A percentile compares a stretch with the other conserved stretches of the same genome.
Evolutionary conservation across 306 rosid species (phyloP).

Genomic region (Citrullus mucosospermus): DNA sequence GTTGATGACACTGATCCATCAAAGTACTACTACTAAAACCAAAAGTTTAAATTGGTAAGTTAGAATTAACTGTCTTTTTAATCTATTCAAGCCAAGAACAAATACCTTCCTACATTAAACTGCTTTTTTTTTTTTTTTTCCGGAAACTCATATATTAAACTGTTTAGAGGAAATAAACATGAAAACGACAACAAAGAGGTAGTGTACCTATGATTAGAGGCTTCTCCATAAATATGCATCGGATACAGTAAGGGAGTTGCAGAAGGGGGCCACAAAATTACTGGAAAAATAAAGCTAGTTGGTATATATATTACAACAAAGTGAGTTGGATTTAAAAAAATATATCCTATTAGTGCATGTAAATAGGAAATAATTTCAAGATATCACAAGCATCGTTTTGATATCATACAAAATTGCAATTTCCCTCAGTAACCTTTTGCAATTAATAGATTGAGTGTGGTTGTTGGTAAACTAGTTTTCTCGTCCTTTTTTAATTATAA

Average conservation of each 20-base stretch:
- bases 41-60: background rate
- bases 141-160: background rate
- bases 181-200: slow-evolving; percentile 2
- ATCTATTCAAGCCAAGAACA: background rate
- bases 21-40: background rate
- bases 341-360: background rate
- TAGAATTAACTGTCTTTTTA: background rate
- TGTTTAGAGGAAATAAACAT: background rate
- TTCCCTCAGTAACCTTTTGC: background rate
- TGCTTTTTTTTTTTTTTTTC: background rate
- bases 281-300: slow-evolving; percentile 31
- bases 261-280: slow-evolving; percentile 89
- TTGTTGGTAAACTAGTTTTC: background rate
- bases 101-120: background rate
- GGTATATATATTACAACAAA: slow-evolving; percentile 1
- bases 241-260: slow-evolving; percentile 69
- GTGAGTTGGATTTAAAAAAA: background rate
- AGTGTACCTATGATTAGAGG: slow-evolving; percentile 83
- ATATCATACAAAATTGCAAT: background rate
- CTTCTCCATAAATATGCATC: slow-evolving; percentile 88
- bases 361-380: background rate
- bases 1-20: background rate
- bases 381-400: background rate
- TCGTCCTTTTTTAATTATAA: background rate
- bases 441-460: background rate